phyloP scores from a whole-genome alignment of 2,329 filamentous ascomycete species.

The Fusarium nelsonii region DNA sequence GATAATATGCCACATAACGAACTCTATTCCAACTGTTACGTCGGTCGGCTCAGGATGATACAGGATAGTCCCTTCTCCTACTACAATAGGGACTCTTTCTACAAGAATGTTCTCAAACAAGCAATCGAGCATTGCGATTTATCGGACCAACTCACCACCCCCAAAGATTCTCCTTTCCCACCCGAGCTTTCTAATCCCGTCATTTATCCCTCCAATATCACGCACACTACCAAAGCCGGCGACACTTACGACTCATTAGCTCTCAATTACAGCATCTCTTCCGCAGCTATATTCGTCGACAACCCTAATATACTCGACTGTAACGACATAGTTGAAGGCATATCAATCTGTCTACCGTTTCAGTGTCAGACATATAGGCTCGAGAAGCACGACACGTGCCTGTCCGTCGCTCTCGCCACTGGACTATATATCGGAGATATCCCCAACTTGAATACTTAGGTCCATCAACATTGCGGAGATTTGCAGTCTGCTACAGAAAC shows the following conservation, averaged over 20 bases:
- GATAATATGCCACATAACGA: slow-evolving; percentile 18
- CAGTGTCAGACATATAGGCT: slow-evolving; percentile 23
- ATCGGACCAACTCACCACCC: not conserved
- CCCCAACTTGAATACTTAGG: not conserved
- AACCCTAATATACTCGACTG: slow-evolving; percentile 26
- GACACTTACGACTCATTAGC: slow-evolving; percentile 32
- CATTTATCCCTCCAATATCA: slow-evolving; percentile 23
- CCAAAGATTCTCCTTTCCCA: slow-evolving; percentile 14
- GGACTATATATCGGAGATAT: not conserved
- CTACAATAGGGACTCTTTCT: slow-evolving; percentile 17
- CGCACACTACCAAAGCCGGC: slow-evolving; percentile 2
- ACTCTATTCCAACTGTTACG: slow-evolving; percentile 28
- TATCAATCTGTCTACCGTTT: slow-evolving; percentile 21
- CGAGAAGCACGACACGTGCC: not conserved
- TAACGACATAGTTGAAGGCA: slow-evolving; percentile 3
- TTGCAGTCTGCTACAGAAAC: not conserved
- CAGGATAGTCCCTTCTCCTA: slow-evolving; percentile 26
- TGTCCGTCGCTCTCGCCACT: not conserved
- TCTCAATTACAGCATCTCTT: slow-evolving; percentile 29
- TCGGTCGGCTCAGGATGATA: slow-evolving; percentile 34
- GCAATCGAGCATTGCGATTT: slow-evolving; percentile 5
- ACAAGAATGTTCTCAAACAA: slow-evolving; percentile 14
- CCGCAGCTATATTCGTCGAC: slow-evolving; percentile 19
- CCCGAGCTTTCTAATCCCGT: not conserved
- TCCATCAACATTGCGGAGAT: not conserved